phyloP scores from a whole-genome alignment of 306 rosid species.

The Lupinus albus region DNA sequence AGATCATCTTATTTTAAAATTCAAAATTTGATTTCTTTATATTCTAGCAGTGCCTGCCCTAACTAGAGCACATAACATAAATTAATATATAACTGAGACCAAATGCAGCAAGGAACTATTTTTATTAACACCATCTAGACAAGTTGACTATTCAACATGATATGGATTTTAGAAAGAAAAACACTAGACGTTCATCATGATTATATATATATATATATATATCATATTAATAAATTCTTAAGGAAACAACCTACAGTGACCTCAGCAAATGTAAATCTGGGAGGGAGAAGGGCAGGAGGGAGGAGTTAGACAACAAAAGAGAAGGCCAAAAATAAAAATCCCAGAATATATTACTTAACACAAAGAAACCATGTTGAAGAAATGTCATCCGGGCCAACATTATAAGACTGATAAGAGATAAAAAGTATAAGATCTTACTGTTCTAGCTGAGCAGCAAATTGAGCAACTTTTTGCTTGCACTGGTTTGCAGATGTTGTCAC shows the following conservation, averaged over 20 bases:
- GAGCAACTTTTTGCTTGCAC: slow-evolving; percentile 98
- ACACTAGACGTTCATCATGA: slow-evolving; percentile 20
- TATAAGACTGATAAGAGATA: slow-evolving; percentile 19
- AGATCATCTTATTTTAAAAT: slow-evolving; percentile 13
- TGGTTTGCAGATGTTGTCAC: slow-evolving; percentile 83
- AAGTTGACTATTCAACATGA: slow-evolving; percentile 27
- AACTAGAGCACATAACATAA: slow-evolving; percentile 28
- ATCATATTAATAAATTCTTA: slow-evolving; percentile 9
- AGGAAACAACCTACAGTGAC: slow-evolving; percentile 28
- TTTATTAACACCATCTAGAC: slow-evolving; percentile 1
- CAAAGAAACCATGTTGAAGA: slow-evolving; percentile 10
- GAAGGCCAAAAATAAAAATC: slow-evolving; percentile 25
- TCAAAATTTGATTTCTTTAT: slow-evolving; percentile 6
- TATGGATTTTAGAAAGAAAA: slow-evolving; percentile 21
- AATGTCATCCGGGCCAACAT: slow-evolving; percentile 16
- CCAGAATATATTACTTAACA: slow-evolving; percentile 24
- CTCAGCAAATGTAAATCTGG: slow-evolving; percentile 5
- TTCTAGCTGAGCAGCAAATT: slow-evolving; percentile 87
- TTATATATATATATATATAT: slow-evolving; percentile 34
- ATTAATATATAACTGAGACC: neutral
- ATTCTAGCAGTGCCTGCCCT: slow-evolving; percentile 2
- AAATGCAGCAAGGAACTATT: slow-evolving; percentile 16
- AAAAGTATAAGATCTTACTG: slow-evolving; percentile 57
- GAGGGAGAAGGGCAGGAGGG: neutral
- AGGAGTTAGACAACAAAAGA: neutral